A percentile compares a stretch with the other conserved stretches of the same genome.
Evolutionary conservation across 2,329 filamentous ascomycete genomes (phyloP).

Genomic region (Thelonectria olida): DNA sequence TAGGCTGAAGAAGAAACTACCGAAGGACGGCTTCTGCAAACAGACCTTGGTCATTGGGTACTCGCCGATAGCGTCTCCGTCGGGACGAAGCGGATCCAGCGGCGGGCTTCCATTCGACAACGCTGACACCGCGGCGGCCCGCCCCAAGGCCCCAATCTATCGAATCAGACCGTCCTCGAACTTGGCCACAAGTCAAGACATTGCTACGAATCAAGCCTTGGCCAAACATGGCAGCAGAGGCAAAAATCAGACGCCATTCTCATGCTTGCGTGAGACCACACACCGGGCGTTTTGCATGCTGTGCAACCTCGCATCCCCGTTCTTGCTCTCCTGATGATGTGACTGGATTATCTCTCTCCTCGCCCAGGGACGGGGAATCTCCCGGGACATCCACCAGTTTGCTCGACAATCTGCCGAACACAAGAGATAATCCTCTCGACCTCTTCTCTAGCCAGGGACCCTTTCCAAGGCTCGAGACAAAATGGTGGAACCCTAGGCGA

Average conservation of each 20-base stretch:
- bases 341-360: background rate
- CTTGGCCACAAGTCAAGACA: background rate
- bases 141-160: conserved; percentile 10
- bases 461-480: background rate
- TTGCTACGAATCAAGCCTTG: conserved; percentile 11
- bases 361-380: background rate
- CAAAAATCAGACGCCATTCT: background rate
- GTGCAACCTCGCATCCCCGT: conserved; percentile 1
- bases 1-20: conserved; percentile 21
- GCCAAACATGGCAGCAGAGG: conserved; percentile 1
- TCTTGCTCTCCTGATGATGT: background rate
- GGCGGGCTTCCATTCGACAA: conserved; percentile 13
- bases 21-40: conserved; percentile 12
- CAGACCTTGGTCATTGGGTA: conserved; percentile 1
- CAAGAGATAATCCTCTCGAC: background rate
- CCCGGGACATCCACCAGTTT: background rate
- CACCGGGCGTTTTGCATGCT: background rate
- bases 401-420: background rate
- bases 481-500: background rate
- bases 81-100: conserved; percentile 16
- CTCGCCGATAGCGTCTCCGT: conserved; percentile 8
- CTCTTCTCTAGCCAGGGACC: background rate
- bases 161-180: conserved; percentile 14
- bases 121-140: conserved; percentile 13
- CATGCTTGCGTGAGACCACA: background rate